phyloP scores from a whole-genome alignment of 805 yeast species.

The Limtongia smithiae region DNA sequence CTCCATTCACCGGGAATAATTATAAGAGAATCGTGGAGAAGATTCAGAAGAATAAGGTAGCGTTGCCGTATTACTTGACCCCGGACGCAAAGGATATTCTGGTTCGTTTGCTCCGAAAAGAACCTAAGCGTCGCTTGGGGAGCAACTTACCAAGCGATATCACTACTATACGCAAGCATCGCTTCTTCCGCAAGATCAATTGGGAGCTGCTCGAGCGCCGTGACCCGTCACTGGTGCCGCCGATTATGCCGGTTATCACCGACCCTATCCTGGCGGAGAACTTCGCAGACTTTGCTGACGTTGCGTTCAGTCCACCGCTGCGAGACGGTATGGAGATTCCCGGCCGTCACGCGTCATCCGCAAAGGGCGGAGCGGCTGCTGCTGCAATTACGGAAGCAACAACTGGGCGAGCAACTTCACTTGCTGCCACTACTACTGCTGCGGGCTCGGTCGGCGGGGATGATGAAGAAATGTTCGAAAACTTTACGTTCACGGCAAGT shows the following conservation, averaged over 20 bases:
- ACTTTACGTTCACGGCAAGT: constrained; percentile 27
- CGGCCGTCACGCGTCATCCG: background rate
- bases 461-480: constrained; percentile 15
- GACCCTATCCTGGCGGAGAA: constrained; percentile 82
- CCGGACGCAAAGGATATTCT: constrained; percentile 77
- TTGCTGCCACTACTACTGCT: background rate
- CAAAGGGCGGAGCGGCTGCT: background rate
- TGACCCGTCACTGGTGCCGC: constrained; percentile 54
- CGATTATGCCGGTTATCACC: constrained; percentile 77
- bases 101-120: constrained; percentile 61
- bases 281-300: constrained; percentile 70
- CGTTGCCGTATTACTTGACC: constrained; percentile 70
- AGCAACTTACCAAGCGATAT: constrained; percentile 48
- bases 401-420: background rate
- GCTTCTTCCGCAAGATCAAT: constrained; percentile 71
- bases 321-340: constrained; percentile 19
- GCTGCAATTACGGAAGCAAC: background rate
- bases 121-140: constrained; percentile 62
- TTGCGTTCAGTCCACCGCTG: constrained; percentile 42
- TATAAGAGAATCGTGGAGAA: constrained; percentile 73
- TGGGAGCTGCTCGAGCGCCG: constrained; percentile 60
- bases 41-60: constrained; percentile 59
- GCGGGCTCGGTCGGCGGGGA: background rate
- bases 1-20: constrained; percentile 84
- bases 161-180: constrained; percentile 54